Conservation (phyloP, 2,329 filamentous ascomycete species). For the Pestalotiopsis sp. region DNA sequence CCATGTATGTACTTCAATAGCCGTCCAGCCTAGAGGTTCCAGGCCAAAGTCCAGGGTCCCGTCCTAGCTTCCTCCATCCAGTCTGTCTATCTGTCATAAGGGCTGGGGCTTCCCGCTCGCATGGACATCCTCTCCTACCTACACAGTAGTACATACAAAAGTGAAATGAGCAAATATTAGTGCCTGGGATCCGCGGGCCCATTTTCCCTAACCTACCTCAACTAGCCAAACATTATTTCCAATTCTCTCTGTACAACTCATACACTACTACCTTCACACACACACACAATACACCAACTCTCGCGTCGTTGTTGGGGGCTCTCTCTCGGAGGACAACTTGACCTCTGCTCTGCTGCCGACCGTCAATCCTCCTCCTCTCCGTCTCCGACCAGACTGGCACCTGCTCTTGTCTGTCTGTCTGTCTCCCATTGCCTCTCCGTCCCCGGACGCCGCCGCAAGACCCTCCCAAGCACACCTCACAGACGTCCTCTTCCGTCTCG, state of each 20-base stretch:
- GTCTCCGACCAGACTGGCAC: neutral
- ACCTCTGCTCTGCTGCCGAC: neutral
- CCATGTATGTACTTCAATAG: neutral
- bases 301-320: neutral
- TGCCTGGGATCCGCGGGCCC: conserved; percentile 15
- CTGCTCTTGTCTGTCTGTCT: neutral
- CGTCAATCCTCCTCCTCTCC: neutral
- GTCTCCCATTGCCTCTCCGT: neutral
- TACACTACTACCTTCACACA: neutral
- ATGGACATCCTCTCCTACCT: conserved; percentile 11
- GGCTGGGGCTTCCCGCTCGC: conserved; percentile 19
- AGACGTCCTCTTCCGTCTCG: neutral
- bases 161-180: conserved; percentile 18
- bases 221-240: conserved; percentile 6
- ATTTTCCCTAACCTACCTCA: neutral
- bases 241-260: conserved; percentile 1
- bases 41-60: conserved; percentile 4
- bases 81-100: conserved; percentile 17
- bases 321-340: neutral
- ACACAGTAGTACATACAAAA: conserved; percentile 1
- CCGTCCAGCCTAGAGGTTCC: neutral
- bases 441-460: neutral
- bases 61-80: conserved; percentile 10
- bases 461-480: neutral
- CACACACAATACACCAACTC: neutral